Conservation (phyloP, 2,329 filamentous ascomycete genomes). For the Penicillium brasilianum region DNA sequence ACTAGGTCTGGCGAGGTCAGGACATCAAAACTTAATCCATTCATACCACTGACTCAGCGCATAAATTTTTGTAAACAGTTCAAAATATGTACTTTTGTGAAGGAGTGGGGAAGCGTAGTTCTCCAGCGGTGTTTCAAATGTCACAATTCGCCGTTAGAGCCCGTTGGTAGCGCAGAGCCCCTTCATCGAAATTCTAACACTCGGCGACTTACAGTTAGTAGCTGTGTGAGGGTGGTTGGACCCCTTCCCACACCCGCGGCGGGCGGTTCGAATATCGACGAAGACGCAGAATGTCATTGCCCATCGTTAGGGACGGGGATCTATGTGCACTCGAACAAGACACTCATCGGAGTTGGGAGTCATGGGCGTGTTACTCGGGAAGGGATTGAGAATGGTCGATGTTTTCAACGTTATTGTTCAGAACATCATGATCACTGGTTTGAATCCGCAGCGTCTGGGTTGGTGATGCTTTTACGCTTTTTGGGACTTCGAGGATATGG, state of each 20-base stretch:
- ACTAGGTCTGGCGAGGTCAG: too few relatives aligned
- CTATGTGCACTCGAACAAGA: neutral
- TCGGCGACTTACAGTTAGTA: neutral
- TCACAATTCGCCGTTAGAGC: neutral
- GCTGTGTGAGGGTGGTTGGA: neutral
- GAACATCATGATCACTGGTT: neutral
- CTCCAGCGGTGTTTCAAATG: neutral
- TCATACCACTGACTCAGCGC: neutral
- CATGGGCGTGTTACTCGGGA: neutral
- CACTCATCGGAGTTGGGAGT: neutral
- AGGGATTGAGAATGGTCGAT: neutral
- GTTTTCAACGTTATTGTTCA: neutral
- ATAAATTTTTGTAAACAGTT: neutral
- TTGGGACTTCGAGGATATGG: neutral
- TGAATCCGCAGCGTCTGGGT: neutral
- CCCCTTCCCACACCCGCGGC: neutral
- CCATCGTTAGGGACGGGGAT: neutral
- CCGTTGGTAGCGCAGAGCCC: neutral
- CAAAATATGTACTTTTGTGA: neutral
- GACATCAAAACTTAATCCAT: neutral
- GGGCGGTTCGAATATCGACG: neutral
- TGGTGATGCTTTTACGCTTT: slow-evolving; percentile 1
- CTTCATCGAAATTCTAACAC: neutral
- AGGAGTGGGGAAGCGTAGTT: neutral
- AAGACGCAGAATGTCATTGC: neutral